Conservation (phyloP, 2,329 filamentous ascomycete species). For the Dactylonectria macrodidyma region DNA sequence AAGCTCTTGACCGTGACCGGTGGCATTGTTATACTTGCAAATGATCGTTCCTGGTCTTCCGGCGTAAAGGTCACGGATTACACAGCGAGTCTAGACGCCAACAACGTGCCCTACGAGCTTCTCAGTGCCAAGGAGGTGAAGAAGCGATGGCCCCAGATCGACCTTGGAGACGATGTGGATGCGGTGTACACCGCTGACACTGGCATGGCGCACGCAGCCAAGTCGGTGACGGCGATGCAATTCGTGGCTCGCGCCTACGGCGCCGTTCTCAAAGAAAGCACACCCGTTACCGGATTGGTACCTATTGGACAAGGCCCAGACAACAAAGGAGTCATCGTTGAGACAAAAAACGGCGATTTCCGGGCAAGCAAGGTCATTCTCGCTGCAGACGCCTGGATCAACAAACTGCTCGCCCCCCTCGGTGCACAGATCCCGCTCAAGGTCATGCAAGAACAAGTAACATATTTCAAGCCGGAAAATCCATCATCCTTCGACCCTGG, state of each 20-base stretch:
- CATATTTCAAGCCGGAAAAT: constrained; percentile 35
- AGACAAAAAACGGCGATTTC: constrained; percentile 27
- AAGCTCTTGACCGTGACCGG: constrained; percentile 42
- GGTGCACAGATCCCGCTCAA: constrained; percentile 31
- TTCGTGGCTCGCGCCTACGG: neutral
- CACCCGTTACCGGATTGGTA: neutral
- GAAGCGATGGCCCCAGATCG: constrained; percentile 41
- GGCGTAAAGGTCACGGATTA: neutral
- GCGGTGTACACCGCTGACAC: constrained; percentile 44
- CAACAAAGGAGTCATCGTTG: constrained; percentile 18
- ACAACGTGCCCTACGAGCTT: constrained; percentile 38
- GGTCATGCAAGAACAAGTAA: constrained; percentile 44
- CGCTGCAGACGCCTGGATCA: constrained; percentile 36
- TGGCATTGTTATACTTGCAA: constrained; percentile 42
- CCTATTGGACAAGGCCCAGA: neutral
- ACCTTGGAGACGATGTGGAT: constrained; percentile 28
- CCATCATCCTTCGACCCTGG: constrained; percentile 25
- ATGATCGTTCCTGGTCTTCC: constrained; percentile 10
- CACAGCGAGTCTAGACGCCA: constrained; percentile 32
- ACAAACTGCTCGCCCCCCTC: constrained; percentile 34
- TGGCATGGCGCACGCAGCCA: constrained; percentile 39
- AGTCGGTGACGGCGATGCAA: neutral
- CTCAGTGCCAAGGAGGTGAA: constrained; percentile 33
- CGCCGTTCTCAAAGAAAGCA: neutral
- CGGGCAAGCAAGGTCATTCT: constrained; percentile 33